A percentile compares a stretch with the other conserved stretches of the same genome.
phyloP scores from a whole-genome alignment of 2,329 filamentous ascomycete genomes.

The Aspergillus proliferans region DNA sequence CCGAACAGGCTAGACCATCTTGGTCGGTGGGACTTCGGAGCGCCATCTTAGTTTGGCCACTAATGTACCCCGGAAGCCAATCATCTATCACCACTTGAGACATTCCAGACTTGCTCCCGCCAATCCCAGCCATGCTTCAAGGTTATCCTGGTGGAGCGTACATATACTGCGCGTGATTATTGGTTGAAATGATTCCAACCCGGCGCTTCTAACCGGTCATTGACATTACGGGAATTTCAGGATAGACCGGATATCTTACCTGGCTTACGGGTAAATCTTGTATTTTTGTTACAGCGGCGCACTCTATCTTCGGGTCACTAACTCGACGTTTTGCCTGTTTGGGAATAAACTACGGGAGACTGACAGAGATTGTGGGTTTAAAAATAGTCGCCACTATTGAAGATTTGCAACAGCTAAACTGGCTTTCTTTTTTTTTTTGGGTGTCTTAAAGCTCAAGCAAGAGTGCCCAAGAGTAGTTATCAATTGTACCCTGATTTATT shows the following conservation, averaged over 20 bases:
- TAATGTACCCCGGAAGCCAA: conserved; percentile 6
- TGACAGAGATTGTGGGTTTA: not conserved
- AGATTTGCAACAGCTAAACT: not conserved
- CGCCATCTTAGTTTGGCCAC: conserved; percentile 8
- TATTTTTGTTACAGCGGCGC: conserved; percentile 1
- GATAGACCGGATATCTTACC: not conserved
- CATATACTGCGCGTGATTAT: not conserved
- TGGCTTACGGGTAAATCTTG: not conserved
- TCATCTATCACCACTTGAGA: conserved; percentile 9
- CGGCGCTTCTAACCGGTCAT: not conserved
- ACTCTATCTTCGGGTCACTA: conserved; percentile 3
- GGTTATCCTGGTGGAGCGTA: not conserved
- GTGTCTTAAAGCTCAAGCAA: too few relatives aligned
- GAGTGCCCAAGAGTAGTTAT: too few relatives aligned
- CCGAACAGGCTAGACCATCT: conserved; percentile 1
- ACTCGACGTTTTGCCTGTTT: not conserved
- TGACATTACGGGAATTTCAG: not conserved
- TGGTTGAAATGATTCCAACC: not conserved
- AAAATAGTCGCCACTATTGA: not conserved
- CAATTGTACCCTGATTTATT: too few relatives aligned
- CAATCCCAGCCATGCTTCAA: not conserved
- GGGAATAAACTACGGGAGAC: not conserved
- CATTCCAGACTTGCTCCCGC: conserved; percentile 5
- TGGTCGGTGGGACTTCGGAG: not conserved
- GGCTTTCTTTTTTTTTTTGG: not conserved